Percentiles rank a stretch among this genome's conserved stretches.
phyloP scores from a whole-genome alignment of 495 filamentous ascomycete genomes.

The Podospora appendiculata region DNA sequence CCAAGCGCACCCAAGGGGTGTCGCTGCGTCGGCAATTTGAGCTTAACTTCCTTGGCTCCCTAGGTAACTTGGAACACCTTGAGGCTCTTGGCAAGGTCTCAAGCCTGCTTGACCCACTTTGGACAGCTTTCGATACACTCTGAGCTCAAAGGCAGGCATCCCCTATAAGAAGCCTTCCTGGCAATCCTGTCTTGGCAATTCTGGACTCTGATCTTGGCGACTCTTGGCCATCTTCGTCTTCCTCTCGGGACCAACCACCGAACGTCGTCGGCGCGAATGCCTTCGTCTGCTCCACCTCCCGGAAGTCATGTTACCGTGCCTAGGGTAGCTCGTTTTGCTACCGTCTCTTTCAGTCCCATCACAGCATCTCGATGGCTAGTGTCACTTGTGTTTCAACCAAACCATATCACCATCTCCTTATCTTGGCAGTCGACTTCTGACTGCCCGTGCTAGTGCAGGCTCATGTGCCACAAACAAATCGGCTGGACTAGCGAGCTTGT shows the following conservation, averaged over 20 bases:
- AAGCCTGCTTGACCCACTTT: conserved; percentile 9
- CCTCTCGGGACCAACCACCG: background rate
- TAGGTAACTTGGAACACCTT: conserved; percentile 16
- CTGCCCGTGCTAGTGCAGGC: conserved; percentile 3
- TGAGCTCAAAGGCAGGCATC: background rate
- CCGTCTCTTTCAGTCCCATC: too few relatives aligned
- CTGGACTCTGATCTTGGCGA: background rate
- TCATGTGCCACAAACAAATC: background rate
- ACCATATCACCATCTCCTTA: conserved; percentile 9
- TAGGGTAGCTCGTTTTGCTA: background rate
- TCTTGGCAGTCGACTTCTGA: conserved; percentile 12
- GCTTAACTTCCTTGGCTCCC: conserved; percentile 3
- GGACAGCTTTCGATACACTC: too few relatives aligned
- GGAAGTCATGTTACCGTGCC: background rate
- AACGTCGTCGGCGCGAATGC: background rate
- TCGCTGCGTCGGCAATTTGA: too few relatives aligned
- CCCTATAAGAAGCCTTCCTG: background rate
- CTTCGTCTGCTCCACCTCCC: background rate
- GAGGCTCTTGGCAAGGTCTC: conserved; percentile 30
- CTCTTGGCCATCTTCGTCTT: conserved; percentile 1
- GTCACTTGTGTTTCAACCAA: conserved; percentile 25
- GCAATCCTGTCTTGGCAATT: background rate
- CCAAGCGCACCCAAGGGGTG: background rate
- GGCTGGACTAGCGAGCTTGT: background rate
- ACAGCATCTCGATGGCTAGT: conserved; percentile 5